Percentiles rank a stretch among this genome's conserved stretches.
Evolutionary conservation across 1,139 yeast genomes (phyloP).

Genomic region (Scheffersomyces insectosa): DNA sequence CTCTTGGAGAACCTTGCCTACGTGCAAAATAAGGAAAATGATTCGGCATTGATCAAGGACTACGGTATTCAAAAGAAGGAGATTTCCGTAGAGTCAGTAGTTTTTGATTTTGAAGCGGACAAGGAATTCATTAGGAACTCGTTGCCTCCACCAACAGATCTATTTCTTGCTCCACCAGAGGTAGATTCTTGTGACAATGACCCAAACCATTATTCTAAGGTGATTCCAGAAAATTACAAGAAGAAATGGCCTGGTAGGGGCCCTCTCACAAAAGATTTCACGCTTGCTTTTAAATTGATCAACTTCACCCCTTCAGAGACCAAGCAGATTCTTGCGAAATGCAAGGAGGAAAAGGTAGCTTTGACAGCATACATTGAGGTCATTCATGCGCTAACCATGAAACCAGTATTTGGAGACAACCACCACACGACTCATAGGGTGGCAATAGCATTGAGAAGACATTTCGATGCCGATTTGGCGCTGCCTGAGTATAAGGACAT

Average conservation of each 20-base stretch:
- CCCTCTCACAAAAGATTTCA: constrained; percentile 18
- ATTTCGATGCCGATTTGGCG: constrained; percentile 17
- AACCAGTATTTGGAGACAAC: constrained; percentile 27
- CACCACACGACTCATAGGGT: constrained; percentile 26
- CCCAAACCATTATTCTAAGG: constrained; percentile 23
- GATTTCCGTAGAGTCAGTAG: constrained; percentile 9
- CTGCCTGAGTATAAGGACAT: constrained; percentile 18
- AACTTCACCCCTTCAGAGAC: constrained; percentile 29
- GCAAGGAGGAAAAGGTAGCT: constrained; percentile 33
- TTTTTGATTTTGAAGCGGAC: constrained; percentile 25
- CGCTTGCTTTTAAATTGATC: constrained; percentile 32
- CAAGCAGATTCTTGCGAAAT: constrained; percentile 23
- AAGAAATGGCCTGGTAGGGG: constrained; percentile 38
- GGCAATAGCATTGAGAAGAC: constrained; percentile 40
- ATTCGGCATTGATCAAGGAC: constrained; percentile 5
- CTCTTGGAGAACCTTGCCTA: constrained; percentile 30
- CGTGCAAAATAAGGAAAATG: constrained; percentile 14
- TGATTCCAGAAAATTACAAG: constrained; percentile 20
- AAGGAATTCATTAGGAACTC: constrained; percentile 21
- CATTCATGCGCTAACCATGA: constrained; percentile 27
- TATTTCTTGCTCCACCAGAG: constrained; percentile 23
- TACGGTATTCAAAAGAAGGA: constrained; percentile 16
- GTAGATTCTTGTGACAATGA: constrained; percentile 28
- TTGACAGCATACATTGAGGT: constrained; percentile 36
- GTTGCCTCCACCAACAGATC: constrained; percentile 39